Conservation (phyloP, 73 alveolate species). For the Paramecium caudatum region DNA sequence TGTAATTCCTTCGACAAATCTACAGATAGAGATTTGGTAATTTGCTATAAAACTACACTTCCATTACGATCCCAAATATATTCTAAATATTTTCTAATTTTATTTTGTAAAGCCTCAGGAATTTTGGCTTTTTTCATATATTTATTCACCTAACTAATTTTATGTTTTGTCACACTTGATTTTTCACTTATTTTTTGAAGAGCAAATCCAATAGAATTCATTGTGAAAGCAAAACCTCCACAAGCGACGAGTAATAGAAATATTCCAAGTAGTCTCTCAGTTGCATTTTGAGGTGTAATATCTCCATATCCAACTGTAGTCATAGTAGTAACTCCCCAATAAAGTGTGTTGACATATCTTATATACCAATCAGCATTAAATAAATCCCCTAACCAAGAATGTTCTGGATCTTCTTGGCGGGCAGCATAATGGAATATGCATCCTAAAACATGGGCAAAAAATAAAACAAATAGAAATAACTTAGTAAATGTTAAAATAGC, state of each 20-base stretch:
- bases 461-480: slow-evolving; percentile 57
- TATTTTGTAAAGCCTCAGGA: slow-evolving; percentile 76
- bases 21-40: slow-evolving; percentile 3
- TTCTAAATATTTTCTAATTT: slow-evolving; percentile 80
- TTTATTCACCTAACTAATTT: slow-evolving; percentile 71
- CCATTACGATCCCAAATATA: slow-evolving; percentile 75
- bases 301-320: slow-evolving; percentile 88
- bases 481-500: slow-evolving; percentile 12
- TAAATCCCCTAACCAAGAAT: slow-evolving; percentile 71
- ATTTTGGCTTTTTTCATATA: slow-evolving; percentile 71
- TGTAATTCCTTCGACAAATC: neutral
- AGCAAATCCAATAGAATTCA: slow-evolving; percentile 74
- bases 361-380: slow-evolving; percentile 54
- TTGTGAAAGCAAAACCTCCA: slow-evolving; percentile 79
- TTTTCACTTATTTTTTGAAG: slow-evolving; percentile 59
- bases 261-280: slow-evolving; percentile 77
- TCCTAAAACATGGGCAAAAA: slow-evolving; percentile 80
- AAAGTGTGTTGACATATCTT: slow-evolving; percentile 80
- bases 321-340: slow-evolving; percentile 82
- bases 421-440: slow-evolving; percentile 80
- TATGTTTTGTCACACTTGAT: neutral
- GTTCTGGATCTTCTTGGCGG: slow-evolving; percentile 57
- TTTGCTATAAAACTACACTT: neutral
- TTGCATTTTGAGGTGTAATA: slow-evolving; percentile 73
- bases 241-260: slow-evolving; percentile 74